Conservation (phyloP, 2,329 filamentous ascomycete genomes). For the Penicillium concentricum region DNA sequence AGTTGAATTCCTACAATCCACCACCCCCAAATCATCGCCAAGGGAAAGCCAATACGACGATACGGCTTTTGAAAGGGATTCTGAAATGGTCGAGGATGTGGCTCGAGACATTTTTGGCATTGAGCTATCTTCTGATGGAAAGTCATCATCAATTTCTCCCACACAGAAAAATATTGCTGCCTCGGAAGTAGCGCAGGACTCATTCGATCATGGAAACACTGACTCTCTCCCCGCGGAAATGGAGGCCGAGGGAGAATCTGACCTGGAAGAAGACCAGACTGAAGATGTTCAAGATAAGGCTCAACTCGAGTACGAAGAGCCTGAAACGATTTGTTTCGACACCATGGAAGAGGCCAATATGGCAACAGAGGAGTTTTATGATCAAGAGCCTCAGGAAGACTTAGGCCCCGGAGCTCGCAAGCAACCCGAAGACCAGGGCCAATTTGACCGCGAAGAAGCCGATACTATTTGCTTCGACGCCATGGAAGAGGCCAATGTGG, state of each 20-base stretch:
- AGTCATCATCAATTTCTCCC: constrained; percentile 7
- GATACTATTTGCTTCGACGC: constrained; percentile 7
- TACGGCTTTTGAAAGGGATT: constrained; percentile 13
- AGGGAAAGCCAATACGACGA: constrained; percentile 1
- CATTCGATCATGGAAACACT: neutral
- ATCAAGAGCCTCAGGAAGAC: neutral
- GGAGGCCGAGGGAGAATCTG: neutral
- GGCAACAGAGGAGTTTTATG: neutral
- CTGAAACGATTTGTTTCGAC: constrained; percentile 8
- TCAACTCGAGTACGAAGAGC: constrained; percentile 13
- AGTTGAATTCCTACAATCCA: neutral
- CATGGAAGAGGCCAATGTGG: constrained; percentile 4
- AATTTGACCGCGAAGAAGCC: constrained; percentile 16
- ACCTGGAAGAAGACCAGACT: constrained; percentile 5
- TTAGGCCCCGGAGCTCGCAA: neutral
- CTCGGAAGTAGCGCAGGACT: neutral
- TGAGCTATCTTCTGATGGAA: constrained; percentile 16
- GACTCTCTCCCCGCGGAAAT: neutral
- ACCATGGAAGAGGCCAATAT: constrained; percentile 1
- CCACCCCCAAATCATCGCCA: constrained; percentile 1
- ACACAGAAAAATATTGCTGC: neutral
- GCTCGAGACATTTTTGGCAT: constrained; percentile 25
- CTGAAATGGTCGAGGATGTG: constrained; percentile 23
- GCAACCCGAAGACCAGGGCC: neutral
- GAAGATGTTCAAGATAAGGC: neutral